Conservation (phyloP, 2,329 filamentous ascomycete genomes). For the Xylariaceae sp. region DNA sequence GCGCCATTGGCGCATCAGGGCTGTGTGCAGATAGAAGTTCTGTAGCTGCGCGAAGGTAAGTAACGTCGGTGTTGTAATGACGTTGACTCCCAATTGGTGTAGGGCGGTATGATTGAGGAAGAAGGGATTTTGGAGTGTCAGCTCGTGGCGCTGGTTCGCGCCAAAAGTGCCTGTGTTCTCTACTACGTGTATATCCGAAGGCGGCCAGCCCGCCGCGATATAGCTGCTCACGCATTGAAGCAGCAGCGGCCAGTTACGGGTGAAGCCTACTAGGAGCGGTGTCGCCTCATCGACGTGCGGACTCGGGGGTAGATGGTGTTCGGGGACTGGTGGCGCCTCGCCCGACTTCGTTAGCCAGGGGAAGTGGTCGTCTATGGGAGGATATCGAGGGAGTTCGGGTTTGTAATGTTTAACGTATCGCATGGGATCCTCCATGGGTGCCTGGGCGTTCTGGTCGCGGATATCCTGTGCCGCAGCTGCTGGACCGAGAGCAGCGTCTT, state of each 20-base stretch:
- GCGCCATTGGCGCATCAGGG: conserved; percentile 50
- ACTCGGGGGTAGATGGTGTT: conserved; percentile 44
- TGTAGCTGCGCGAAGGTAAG: conserved; percentile 58
- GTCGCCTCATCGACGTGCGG: conserved; percentile 46
- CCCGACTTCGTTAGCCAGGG: conserved; percentile 44
- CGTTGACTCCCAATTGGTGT: conserved; percentile 55
- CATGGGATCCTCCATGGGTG: conserved; percentile 24
- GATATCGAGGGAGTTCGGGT: conserved; percentile 35
- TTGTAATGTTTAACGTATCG: conserved; percentile 43
- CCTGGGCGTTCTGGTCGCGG: conserved; percentile 33
- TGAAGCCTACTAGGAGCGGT: conserved; percentile 59
- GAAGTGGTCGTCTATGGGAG: conserved; percentile 48
- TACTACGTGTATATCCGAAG: conserved; percentile 59
- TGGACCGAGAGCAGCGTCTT: conserved; percentile 12
- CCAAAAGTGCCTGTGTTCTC: conserved; percentile 62
- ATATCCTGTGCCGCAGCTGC: conserved; percentile 29
- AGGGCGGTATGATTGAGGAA: conserved; percentile 60
- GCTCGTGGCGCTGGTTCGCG: conserved; percentile 51
- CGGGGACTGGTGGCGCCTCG: conserved; percentile 38
- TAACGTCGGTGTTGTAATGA: conserved; percentile 55
- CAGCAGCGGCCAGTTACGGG: conserved; percentile 58
- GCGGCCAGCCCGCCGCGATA: conserved; percentile 62
- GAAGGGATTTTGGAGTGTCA: conserved; percentile 60
- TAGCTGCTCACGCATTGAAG: conserved; percentile 60
- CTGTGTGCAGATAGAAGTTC: conserved; percentile 54